Evolutionary conservation across 177 flowering plant genomes (phyloP), one percentile per base, ranked within the genome.

Genomic region (Vitis hybrid): DNA sequence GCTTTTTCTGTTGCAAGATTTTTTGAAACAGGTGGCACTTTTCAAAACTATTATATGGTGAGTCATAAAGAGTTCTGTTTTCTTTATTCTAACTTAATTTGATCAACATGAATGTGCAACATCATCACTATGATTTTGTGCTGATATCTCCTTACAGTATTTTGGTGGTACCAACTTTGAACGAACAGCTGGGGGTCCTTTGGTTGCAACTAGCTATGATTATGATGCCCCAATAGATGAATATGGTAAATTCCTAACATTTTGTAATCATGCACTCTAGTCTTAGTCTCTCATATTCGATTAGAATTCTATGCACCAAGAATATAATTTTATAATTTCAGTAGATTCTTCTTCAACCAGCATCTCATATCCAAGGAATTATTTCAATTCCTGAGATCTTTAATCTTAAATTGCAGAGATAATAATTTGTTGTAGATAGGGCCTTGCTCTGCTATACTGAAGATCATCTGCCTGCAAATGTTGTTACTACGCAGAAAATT

Each of bases 171-270:
- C 84, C 52, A 85, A 83, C 76, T 85, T 85, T 75, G 88, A 84
- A 18, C 71, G 84, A 41, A 81, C 88, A 61, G 82, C 84, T 64
- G 88, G 88, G 58, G 88, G 86, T 14, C 88, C 86, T 61, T 64
- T 85, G 58, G 18, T 83, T 70, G 82, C 88, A 57, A 76, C 88
- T 9, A 85, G 84, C 76, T 85, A 85, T 67, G 88, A 85, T 69
- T 85, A 85, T 69, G 88, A 85, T 79, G 88, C 88, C 20, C 88
- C 88, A 59, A 69, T 85, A 63, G 88, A 85, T 76, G 88, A 85
- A 80, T 85, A 83, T 73, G 88, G 88, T 85, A 77, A 66, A 46
- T 57, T 53, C 35, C 13, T 2, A 11, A 20, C 7, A 18, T 65
- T 58, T 9, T 21, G 49, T 27, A 61, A 30, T 58, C 61, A 61